Conservation (phyloP, 768 basidiomycete species). For the Chiua virens region DNA sequence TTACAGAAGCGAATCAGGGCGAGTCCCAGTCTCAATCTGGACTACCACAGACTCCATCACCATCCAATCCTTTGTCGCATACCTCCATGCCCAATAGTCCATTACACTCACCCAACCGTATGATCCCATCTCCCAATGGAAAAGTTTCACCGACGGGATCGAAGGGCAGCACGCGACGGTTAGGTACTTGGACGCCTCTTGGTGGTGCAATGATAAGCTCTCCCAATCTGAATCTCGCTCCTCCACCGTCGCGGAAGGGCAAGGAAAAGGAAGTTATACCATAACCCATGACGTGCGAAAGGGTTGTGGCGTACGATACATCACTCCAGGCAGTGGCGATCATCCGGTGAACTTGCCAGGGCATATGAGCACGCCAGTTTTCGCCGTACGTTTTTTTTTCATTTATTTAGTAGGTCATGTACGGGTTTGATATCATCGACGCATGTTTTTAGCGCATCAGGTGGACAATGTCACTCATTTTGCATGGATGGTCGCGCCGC, state of each 20-base stretch:
- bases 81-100: conserved; percentile 42
- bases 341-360: conserved; percentile 3
- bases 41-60: conserved; percentile 14
- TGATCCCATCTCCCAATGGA: conserved; percentile 4
- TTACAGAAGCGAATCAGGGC: conserved; percentile 77
- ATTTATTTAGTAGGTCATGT: conserved; percentile 10
- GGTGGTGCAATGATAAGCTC: conserved; percentile 35
- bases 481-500: background rate
- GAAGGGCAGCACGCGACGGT: conserved; percentile 33
- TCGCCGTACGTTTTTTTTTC: conserved; percentile 4
- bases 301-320: conserved; percentile 1
- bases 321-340: background rate
- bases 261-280: conserved; percentile 41
- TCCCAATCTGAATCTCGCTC: conserved; percentile 36
- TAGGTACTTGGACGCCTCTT: conserved; percentile 39
- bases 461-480: conserved; percentile 16
- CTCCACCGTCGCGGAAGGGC: conserved; percentile 45
- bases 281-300: background rate
- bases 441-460: conserved; percentile 15
- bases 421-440: conserved; percentile 17
- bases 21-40: conserved; percentile 20
- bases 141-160: conserved; percentile 21
- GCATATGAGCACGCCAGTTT: conserved; percentile 1
- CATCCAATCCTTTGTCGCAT: conserved; percentile 28
- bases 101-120: conserved; percentile 21